These are phyloP conservation scores for Suhomyces xylopsoci DNA, from an alignment of 805 yeast genomes.

Conservation along the genomic window DNA sequence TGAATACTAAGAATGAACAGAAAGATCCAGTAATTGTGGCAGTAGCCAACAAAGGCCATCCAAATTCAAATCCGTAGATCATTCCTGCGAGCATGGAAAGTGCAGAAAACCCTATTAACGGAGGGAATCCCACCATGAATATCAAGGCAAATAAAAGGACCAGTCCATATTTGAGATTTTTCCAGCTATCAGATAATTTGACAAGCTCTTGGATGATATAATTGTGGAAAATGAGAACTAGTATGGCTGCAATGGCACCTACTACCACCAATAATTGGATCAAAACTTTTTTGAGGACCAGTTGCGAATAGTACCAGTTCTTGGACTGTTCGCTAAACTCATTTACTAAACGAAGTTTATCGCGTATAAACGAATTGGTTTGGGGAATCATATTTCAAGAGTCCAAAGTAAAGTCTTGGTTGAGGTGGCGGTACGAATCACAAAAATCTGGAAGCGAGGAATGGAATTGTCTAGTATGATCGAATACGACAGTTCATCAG, in stretches of 20 bases:
- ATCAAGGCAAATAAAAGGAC: slow-evolving; percentile 50
- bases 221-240: slow-evolving; percentile 34
- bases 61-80: slow-evolving; percentile 74
- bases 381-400: background rate
- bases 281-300: slow-evolving; percentile 9
- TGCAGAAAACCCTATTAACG: slow-evolving; percentile 77
- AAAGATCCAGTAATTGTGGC: slow-evolving; percentile 75
- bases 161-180: slow-evolving; percentile 37
- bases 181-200: slow-evolving; percentile 44
- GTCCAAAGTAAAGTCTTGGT: no score
- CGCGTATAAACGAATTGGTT: slow-evolving; percentile 2
- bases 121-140: slow-evolving; percentile 81
- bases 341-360: slow-evolving; percentile 4
- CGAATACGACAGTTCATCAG: background rate
- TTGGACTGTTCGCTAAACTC: slow-evolving; percentile 1
- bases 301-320: slow-evolving; percentile 18
- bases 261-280: slow-evolving; percentile 14
- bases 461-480: background rate
- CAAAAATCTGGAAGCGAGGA: background rate
- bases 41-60: slow-evolving; percentile 72
- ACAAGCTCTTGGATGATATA: slow-evolving; percentile 37
- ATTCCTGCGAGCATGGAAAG: slow-evolving; percentile 69
- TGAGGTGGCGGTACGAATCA: background rate
- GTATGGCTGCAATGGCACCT: slow-evolving; percentile 16
- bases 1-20: slow-evolving; percentile 66